Conservation (phyloP, 768 basidiomycete genomes). For the Nidularia pulvinata region DNA sequence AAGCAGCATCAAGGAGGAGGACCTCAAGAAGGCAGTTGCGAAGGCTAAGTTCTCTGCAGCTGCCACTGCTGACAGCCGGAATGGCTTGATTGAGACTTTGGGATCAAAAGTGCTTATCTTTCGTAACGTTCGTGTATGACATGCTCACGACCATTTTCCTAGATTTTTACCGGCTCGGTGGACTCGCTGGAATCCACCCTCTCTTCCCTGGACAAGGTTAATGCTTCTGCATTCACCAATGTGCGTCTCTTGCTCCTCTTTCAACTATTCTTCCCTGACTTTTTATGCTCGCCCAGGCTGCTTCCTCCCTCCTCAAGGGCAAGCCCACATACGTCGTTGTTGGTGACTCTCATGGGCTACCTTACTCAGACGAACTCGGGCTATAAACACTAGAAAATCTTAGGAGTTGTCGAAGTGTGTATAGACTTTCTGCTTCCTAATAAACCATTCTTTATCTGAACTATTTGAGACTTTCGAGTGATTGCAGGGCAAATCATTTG, state of each 20-base stretch:
- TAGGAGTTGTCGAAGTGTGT: slow-evolving; percentile 8
- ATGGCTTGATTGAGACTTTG: slow-evolving; percentile 60
- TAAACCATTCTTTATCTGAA: slow-evolving; percentile 1
- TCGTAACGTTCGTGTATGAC: background rate
- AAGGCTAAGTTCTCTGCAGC: slow-evolving; percentile 91
- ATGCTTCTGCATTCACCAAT: slow-evolving; percentile 67
- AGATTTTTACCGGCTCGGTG: slow-evolving; percentile 61
- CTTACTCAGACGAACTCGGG: slow-evolving; percentile 84
- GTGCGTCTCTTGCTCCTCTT: slow-evolving; percentile 31
- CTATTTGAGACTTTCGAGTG: too few species aligned
- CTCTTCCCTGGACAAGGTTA: slow-evolving; percentile 69
- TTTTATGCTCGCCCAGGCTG: slow-evolving; percentile 40
- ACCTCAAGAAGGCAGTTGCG: slow-evolving; percentile 77
- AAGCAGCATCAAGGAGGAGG: slow-evolving; percentile 60
- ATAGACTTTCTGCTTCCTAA: slow-evolving; percentile 12
- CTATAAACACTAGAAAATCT: slow-evolving; percentile 40
- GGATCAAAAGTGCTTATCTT: slow-evolving; percentile 55
- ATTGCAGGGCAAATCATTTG: too few species aligned
- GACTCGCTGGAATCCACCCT: slow-evolving; percentile 63
- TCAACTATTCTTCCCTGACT: background rate
- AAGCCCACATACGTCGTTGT: slow-evolving; percentile 90
- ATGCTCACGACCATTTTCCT: background rate
- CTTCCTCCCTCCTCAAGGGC: slow-evolving; percentile 61
- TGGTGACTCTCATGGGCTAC: slow-evolving; percentile 75
- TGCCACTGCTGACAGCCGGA: slow-evolving; percentile 62